Evolutionary conservation across 352 stramenopile species (phyloP), one percentile per base, ranked within the genome.

Genomic region (Albugo candida): DNA sequence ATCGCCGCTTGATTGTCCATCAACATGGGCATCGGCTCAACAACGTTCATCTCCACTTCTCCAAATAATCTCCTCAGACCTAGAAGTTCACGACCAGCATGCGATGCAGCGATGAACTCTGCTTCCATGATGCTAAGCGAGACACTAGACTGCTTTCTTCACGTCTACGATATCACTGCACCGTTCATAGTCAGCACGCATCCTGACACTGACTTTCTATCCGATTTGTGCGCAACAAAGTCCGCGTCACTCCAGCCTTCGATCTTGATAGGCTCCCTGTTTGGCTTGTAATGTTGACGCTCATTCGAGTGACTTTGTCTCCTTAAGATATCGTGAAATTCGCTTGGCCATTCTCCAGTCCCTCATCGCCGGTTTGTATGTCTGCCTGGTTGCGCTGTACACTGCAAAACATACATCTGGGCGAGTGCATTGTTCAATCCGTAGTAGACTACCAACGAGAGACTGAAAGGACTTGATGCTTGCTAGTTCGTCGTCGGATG

Each of bases 391-490:
- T 16, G 46, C 56, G 11, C 35, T 13, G 17, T 67, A 49, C 13
- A 67, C 53, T 0, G 48, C 58, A 40, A 55, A 65, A 0, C 52
- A 17, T 16, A 61, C 62, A 43, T 63, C 50, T 0, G 62, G 56
- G 2, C 59, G 16, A 0, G 53, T 67, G 45, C 53, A 67, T 0
- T 56, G 17, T 2, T 55, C 20, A 0, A 67, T 18, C 59, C 62
- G 65, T 11, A 65, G 14, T 13, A 66, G 47, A 21, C 50, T 66
- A 0, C 57, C 60, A 0, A 67, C 52, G 2, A 75, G n/a, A 0
- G 59, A 64, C 54, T 60, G 56, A 16, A 71, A 65, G 6, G 16
- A n/a, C 55, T 35, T 44, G 40, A n/a, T n/a, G n/a, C n/a, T n/a
- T n/a, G n/a, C n/a, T n/a, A n/a, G n/a, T n/a, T n/a, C n/a, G 4